phyloP scores from a whole-genome alignment of 2,329 filamentous ascomycete genomes.

The Claviceps purpurea region DNA sequence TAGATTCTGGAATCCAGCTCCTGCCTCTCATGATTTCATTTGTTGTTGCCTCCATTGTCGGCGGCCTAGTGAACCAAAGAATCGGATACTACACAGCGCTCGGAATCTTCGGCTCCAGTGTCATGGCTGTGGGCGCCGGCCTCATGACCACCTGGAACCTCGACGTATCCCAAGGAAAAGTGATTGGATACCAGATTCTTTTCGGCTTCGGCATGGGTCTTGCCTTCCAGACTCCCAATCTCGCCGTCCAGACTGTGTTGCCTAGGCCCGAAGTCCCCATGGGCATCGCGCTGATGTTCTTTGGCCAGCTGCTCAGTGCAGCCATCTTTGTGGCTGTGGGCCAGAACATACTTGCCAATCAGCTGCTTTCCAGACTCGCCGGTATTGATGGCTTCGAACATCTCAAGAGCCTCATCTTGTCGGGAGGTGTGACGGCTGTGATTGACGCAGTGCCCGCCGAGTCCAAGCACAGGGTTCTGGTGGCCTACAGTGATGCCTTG shows the following conservation, averaged over 20 bases:
- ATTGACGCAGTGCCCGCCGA: background rate
- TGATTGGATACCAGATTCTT: constrained; percentile 48
- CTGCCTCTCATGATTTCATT: constrained; percentile 43
- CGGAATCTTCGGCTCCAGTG: constrained; percentile 37
- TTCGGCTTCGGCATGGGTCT: constrained; percentile 45
- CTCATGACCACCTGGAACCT: constrained; percentile 43
- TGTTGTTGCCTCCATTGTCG: constrained; percentile 35
- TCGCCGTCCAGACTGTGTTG: constrained; percentile 43
- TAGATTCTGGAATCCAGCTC: constrained; percentile 43
- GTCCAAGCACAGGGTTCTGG: background rate
- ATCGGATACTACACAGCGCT: constrained; percentile 47
- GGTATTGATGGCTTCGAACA: background rate
- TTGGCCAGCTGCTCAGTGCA: constrained; percentile 11
- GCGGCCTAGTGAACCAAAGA: constrained; percentile 34
- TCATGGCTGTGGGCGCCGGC: constrained; percentile 40
- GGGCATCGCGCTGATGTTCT: constrained; percentile 22
- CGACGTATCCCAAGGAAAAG: constrained; percentile 32
- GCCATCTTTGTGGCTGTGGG: background rate
- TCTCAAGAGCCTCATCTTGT: background rate
- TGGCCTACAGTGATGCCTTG: background rate
- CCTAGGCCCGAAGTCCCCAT: constrained; percentile 37
- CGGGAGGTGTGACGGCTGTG: background rate
- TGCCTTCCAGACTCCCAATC: constrained; percentile 42
- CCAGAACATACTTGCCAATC: background rate
- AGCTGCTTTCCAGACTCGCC: background rate